Evolutionary conservation across 1,284 basidiomycete genomes (phyloP), one percentile per base, ranked within the genome.

Genomic region (Peniophora sp.): DNA sequence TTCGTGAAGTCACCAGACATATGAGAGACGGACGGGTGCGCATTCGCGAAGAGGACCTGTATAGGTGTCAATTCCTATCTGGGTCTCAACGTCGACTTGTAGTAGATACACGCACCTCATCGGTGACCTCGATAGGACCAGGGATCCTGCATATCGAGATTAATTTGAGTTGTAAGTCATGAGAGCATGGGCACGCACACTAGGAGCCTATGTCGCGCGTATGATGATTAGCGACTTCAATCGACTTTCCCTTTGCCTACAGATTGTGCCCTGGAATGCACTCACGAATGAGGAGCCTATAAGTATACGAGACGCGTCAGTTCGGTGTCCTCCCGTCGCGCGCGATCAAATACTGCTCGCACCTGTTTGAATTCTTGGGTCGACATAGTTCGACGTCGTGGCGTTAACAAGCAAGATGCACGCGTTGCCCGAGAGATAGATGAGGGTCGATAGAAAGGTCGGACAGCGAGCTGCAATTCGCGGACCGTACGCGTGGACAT

Each of bases 1-100:
- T 86, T 82, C 45, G 94, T 79, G 67, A 99, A 98, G 48, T 93
- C 92, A 12, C 87, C 82, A 43, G 92, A 90, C 61, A 95, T 87
- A 69, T 99, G 97, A 45, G 87, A 89, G 73, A 94, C 82, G 50
- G 88, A 85, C 0, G 94, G 89, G 57, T 89, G 88, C 0, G 91
- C 90, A 74, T 92, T 92, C 55, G 90, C 89, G 61, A 74, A 85
- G 48, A 45, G 23, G 24, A 36, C 24, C 24, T n/a, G 23, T 50
- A 43, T 52, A 27, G 27, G 23, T 39, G 12, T 47, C 12, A 14
- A 43, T 6, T 23, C 35, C 12, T 25, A 19, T 17, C 17, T 44
- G 25, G 8, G 14, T n/a, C n/a, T n/a, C n/a, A n/a, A n/a, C n/a
- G n/a, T n/a, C n/a, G n/a, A n/a, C n/a, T n/a, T n/a, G n/a, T 47